These are phyloP conservation scores for Vitis labrusca DNA, from an alignment of 164 flowering plant species.

Conservation along the genomic window DNA sequence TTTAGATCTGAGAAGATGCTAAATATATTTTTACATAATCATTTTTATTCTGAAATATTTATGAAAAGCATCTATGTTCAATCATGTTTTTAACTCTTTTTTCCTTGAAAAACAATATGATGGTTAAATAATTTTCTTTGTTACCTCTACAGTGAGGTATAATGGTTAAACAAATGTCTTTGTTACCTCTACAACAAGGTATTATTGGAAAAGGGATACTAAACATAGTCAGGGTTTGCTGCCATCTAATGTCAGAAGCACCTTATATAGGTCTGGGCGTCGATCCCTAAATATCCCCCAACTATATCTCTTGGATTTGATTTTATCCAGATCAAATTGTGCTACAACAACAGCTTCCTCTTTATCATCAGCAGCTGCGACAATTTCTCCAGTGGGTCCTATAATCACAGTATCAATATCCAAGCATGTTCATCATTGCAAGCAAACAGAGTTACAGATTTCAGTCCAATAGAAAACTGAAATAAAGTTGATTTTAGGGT, in stretches of 20 bases:
- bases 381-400: conserved; percentile 96
- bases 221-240: conserved; percentile 29
- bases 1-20: background rate
- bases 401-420: conserved; percentile 14
- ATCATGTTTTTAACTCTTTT: background rate
- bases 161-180: background rate
- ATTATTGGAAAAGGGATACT: too few species aligned
- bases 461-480: background rate
- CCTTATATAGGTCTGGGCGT: conserved; percentile 95
- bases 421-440: background rate
- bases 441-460: too few species aligned
- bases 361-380: conserved; percentile 71
- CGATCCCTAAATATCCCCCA: conserved; percentile 97
- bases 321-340: conserved; percentile 74
- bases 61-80: too few species aligned
- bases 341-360: conserved; percentile 83
- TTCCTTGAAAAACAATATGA: background rate
- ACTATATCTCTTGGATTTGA: conserved; percentile 72
- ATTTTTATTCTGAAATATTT: background rate
- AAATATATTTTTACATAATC: too few species aligned
- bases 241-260: conserved; percentile 90
- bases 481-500: background rate
- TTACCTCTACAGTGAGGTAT: conserved; percentile 1
- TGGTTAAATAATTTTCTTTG: background rate
- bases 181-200: conserved; percentile 1